These are phyloP conservation scores for Pythium utonaiense DNA, from an alignment of 352 stramenopile species.

Conservation along the genomic window DNA sequence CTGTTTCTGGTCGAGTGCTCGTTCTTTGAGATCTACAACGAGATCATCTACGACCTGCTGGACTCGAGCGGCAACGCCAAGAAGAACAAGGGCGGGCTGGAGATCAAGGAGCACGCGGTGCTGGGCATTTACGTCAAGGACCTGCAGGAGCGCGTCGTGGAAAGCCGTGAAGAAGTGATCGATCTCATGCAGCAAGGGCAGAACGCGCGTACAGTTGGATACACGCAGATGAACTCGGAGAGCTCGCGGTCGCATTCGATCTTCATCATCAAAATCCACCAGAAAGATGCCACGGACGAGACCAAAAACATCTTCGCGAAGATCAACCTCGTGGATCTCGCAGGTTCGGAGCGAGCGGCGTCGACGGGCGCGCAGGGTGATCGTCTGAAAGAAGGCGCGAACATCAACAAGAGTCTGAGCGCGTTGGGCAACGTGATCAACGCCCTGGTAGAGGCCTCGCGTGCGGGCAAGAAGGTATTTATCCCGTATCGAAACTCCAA, in stretches of 20 bases:
- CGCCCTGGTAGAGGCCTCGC: constrained; percentile 81
- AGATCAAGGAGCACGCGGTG: constrained; percentile 93
- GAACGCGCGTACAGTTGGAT: constrained; percentile 64
- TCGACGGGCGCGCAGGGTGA: constrained; percentile 90
- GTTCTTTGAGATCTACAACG: constrained; percentile 97
- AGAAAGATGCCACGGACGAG: constrained; percentile 86
- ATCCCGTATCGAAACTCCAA: constrained; percentile 94
- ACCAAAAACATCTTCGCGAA: constrained; percentile 89
- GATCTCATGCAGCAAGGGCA: constrained; percentile 76
- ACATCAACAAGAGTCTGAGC: constrained; percentile 93
- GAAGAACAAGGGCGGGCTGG: constrained; percentile 84
- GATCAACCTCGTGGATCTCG: constrained; percentile 94
- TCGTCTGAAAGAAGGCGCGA: constrained; percentile 91
- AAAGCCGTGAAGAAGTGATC: constrained; percentile 81
- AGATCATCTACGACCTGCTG: constrained; percentile 94
- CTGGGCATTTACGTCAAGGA: constrained; percentile 94
- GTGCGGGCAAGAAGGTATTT: constrained; percentile 84
- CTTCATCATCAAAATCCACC: constrained; percentile 95
- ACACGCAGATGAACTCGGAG: constrained; percentile 93
- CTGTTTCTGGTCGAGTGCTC: constrained; percentile 90
- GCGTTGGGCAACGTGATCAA: constrained; percentile 94
- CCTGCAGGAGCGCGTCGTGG: constrained; percentile 85
- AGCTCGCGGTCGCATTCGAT: constrained; percentile 93
- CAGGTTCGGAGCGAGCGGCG: constrained; percentile 86
- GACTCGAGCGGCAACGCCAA: constrained; percentile 83